Evolutionary conservation across 1,284 basidiomycete species (phyloP), one percentile per base, ranked within the genome.

Genomic region (Serendipita sp.): DNA sequence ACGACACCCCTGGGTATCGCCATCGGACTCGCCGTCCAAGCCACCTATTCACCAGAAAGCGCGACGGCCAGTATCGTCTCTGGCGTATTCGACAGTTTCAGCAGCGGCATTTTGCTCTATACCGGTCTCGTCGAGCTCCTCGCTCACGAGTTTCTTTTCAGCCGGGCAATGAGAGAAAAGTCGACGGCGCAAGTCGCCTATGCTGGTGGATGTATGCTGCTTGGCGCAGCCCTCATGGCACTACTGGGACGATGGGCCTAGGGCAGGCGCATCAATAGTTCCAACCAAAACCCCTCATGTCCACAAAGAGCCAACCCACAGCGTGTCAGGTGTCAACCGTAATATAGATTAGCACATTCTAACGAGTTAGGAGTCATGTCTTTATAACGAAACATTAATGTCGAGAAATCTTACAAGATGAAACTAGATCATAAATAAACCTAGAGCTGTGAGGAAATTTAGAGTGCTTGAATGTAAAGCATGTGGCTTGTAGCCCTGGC

Each of bases 61-160:
- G 74, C 83, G 0, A 86, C 79, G 0, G 88, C 90, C 2, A 84
- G 80, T 61, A 87, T 93, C 66, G 86, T 92, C 65, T 84, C 84
- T 63, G 94, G 94, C 26, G 75, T 90, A 0, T 78, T 97, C 68
- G 93, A 97, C 71, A 81, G 92, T 8, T 74, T 91, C 53, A 93
- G 89, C 63, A 81, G 91, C 0, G 94, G 94, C 2, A 92, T 98
- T 69, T 74, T 98, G 62, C 76, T 95, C 13, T 97, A 95, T 74
- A 95, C 93, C 0, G 93, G 88, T 61, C 77, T 94, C 32, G 92
- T 94, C 34, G 92, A 95, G 84, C 79, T 95, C 0, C 79, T 97
- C 60, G 93, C 91, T 0, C 93, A 95, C 71, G 93, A 95, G 70
- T 93, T 97, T 74, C 72, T 96, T 60, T 91, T 95, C 74, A 92